Percentiles rank a stretch among this genome's conserved stretches.
Conservation (phyloP, 2,329 filamentous ascomycete genomes). For the Cyphellophora attinorum region DNA sequence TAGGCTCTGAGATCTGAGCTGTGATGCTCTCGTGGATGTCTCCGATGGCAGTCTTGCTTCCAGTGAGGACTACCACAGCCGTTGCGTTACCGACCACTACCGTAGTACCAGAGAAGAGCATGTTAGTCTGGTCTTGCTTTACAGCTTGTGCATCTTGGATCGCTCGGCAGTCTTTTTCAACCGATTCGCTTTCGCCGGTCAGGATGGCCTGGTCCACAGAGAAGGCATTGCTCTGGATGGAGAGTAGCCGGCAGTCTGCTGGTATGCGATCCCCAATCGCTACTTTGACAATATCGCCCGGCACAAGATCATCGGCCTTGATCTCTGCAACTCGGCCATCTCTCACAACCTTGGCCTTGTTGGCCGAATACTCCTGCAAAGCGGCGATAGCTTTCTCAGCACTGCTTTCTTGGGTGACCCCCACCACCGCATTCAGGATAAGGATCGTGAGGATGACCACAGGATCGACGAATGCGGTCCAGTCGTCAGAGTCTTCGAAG, state of each 20-base stretch:
- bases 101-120: slow-evolving; percentile 96
- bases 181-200: slow-evolving; percentile 95
- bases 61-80: slow-evolving; percentile 83
- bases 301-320: slow-evolving; percentile 95
- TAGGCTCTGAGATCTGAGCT: slow-evolving; percentile 94
- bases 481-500: slow-evolving; percentile 86
- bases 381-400: slow-evolving; percentile 97
- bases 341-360: slow-evolving; percentile 88
- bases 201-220: slow-evolving; percentile 92
- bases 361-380: slow-evolving; percentile 96
- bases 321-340: slow-evolving; percentile 71
- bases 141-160: slow-evolving; percentile 76
- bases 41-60: slow-evolving; percentile 84
- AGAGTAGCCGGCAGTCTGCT: slow-evolving; percentile 81
- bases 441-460: slow-evolving; percentile 93
- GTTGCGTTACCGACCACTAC: slow-evolving; percentile 90
- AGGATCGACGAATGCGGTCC: slow-evolving; percentile 95
- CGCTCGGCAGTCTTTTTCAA: slow-evolving; percentile 65
- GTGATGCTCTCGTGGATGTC: slow-evolving; percentile 99
- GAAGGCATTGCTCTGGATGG: slow-evolving; percentile 96
- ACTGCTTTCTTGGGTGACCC: slow-evolving; percentile 96
- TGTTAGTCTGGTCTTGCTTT: slow-evolving; percentile 95
- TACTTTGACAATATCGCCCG: slow-evolving; percentile 82
- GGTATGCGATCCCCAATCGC: slow-evolving; percentile 88
- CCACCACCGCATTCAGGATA: slow-evolving; percentile 91